phyloP scores from a whole-genome alignment of 1,284 basidiomycete genomes.

The Boletus smithii region DNA sequence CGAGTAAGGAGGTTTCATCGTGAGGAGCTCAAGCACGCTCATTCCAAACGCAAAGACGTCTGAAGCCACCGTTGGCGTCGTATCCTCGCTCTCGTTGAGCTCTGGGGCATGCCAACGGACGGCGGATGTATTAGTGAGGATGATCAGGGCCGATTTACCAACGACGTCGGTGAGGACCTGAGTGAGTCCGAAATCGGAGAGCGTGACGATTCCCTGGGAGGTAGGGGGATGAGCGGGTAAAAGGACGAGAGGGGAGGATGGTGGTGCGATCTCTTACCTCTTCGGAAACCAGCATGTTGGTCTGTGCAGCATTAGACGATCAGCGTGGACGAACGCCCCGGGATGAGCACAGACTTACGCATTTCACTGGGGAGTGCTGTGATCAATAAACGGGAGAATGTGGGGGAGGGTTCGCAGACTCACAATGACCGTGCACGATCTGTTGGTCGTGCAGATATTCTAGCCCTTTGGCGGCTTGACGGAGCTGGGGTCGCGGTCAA shows the following conservation, averaged over 20 bases:
- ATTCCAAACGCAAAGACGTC: slow-evolving; percentile 59
- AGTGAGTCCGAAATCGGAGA: slow-evolving; percentile 63
- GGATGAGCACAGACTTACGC: slow-evolving; percentile 40
- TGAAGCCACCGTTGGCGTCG: slow-evolving; percentile 40
- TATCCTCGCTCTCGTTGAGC: slow-evolving; percentile 41
- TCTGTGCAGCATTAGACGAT: slow-evolving; percentile 32
- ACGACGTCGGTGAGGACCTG: slow-evolving; percentile 54
- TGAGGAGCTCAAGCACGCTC: slow-evolving; percentile 53
- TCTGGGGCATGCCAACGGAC: slow-evolving; percentile 60
- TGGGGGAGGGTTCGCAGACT: slow-evolving; percentile 21
- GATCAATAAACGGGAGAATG: neutral
- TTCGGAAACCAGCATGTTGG: slow-evolving; percentile 51
- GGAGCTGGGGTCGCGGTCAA: slow-evolving; percentile 35
- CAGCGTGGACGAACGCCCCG: neutral
- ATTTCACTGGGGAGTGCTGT: slow-evolving; percentile 46
- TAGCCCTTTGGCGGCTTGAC: slow-evolving; percentile 49
- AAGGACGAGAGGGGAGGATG: neutral
- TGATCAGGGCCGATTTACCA: slow-evolving; percentile 41
- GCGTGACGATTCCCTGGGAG: slow-evolving; percentile 46
- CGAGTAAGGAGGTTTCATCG: slow-evolving; percentile 46
- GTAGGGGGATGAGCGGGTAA: neutral
- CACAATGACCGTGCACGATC: slow-evolving; percentile 56
- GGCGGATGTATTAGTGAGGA: slow-evolving; percentile 43
- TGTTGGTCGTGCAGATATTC: slow-evolving; percentile 48
- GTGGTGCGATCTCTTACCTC: slow-evolving; percentile 26